These are phyloP conservation scores for Podosphaera aphanis DNA, from an alignment of 2,329 filamentous ascomycete species.

Conservation along the genomic window DNA sequence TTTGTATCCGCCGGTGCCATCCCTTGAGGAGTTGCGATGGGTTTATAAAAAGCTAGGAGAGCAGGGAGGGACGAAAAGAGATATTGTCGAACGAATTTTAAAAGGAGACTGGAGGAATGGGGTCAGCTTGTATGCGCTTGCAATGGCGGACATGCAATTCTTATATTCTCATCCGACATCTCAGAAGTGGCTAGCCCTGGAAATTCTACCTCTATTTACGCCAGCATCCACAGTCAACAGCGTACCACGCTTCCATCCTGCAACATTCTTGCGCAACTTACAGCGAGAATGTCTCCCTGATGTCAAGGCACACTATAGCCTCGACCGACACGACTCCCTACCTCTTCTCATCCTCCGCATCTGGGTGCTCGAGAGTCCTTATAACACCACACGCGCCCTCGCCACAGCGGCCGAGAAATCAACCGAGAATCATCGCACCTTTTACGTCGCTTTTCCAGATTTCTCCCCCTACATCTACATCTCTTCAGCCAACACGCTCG, in stretches of 20 bases:
- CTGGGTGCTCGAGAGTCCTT: constrained; percentile 60
- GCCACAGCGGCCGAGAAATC: constrained; percentile 8
- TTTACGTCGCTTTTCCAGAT: constrained; percentile 67
- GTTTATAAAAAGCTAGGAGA: constrained; percentile 37
- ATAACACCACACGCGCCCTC: constrained; percentile 35
- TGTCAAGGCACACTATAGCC: constrained; percentile 64
- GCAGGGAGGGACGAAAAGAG: constrained; percentile 35
- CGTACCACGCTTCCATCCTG: constrained; percentile 53
- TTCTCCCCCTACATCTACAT: constrained; percentile 54
- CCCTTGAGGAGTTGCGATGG: constrained; percentile 41
- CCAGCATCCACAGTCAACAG: background rate
- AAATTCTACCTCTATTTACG: constrained; percentile 26
- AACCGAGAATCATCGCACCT: constrained; percentile 35
- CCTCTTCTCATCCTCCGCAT: constrained; percentile 55
- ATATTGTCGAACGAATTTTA: constrained; percentile 37
- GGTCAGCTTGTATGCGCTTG: constrained; percentile 39
- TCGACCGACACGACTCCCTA: constrained; percentile 45
- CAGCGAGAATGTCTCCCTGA: constrained; percentile 53
- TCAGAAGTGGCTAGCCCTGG: constrained; percentile 40
- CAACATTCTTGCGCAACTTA: constrained; percentile 55
- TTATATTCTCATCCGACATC: constrained; percentile 40
- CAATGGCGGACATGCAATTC: constrained; percentile 44
- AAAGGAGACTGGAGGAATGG: constrained; percentile 48
- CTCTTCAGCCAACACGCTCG: constrained; percentile 37
- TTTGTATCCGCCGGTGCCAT: constrained; percentile 43